phyloP scores from a whole-genome alignment of 2,329 filamentous ascomycete species.

The Pestalotiopsis sp. region DNA sequence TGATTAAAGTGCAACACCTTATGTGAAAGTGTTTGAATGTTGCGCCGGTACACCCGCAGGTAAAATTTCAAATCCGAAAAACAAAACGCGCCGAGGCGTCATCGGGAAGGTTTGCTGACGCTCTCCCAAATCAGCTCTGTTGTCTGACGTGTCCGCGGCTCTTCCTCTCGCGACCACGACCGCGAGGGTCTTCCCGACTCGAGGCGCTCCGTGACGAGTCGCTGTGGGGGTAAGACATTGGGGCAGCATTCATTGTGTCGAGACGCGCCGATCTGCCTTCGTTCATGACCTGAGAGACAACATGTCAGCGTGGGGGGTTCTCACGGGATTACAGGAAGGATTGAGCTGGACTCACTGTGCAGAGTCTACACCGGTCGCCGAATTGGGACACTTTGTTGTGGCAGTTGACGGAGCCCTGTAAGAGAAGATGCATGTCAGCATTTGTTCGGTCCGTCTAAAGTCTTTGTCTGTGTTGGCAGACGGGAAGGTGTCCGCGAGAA shows the following conservation, averaged over 20 bases:
- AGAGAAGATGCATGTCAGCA: not conserved
- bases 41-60: not conserved
- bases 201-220: conserved; percentile 15
- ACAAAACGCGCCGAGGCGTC: not conserved
- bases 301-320: not conserved
- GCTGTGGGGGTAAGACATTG: conserved; percentile 5
- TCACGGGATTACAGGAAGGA: not conserved
- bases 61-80: not conserved
- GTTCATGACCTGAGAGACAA: conserved; percentile 24
- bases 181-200: conserved; percentile 17
- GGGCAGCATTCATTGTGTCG: conserved; percentile 14
- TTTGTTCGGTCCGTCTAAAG: not conserved
- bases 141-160: conserved; percentile 7
- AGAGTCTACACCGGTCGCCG: conserved; percentile 30
- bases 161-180: conserved; percentile 15
- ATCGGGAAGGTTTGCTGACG: not conserved
- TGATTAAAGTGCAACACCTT: not conserved
- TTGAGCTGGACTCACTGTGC: conserved; percentile 23
- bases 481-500: not conserved
- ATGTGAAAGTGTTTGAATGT: too few relatives aligned
- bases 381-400: conserved; percentile 31
- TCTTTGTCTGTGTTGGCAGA: not conserved
- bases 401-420: conserved; percentile 29
- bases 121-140: not conserved
- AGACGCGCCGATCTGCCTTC: conserved; percentile 25